phyloP scores from a whole-genome alignment of 371 early-diverging fungal genomes.

The Syncephalis plumigaleata region DNA sequence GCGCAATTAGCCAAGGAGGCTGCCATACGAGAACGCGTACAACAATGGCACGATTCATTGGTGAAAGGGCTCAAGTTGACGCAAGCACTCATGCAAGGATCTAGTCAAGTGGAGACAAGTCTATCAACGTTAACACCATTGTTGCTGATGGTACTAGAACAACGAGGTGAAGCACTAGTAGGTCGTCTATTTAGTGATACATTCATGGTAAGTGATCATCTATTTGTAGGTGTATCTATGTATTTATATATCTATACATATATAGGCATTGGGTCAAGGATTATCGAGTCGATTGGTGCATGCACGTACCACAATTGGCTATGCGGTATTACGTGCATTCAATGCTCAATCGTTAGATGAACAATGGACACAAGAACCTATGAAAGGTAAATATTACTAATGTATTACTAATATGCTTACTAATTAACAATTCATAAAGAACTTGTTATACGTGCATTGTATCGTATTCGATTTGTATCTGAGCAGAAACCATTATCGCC shows the following conservation, averaged over 20 bases:
- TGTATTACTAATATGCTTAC: too few relatives aligned
- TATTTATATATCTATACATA: too few relatives aligned
- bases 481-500: slow-evolving; percentile 43
- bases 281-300: too few relatives aligned
- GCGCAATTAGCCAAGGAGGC: slow-evolving; percentile 59
- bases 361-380: slow-evolving; percentile 48
- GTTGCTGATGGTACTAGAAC: too few relatives aligned
- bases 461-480: slow-evolving; percentile 50
- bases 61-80: slow-evolving; percentile 41
- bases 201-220: too few relatives aligned
- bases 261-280: too few relatives aligned
- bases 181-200: too few relatives aligned
- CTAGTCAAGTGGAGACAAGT: too few relatives aligned
- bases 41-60: slow-evolving; percentile 24
- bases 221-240: too few relatives aligned
- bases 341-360: slow-evolving; percentile 24
- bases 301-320: neutral
- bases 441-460: slow-evolving; percentile 50
- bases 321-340: slow-evolving; percentile 6
- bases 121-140: too few relatives aligned
- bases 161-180: too few relatives aligned
- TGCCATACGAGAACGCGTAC: slow-evolving; percentile 46
- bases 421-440: slow-evolving; percentile 7
- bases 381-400: slow-evolving; percentile 15
- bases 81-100: too few relatives aligned